Evolutionary conservation across 148 eudicot genomes (phyloP), one percentile per base, ranked within the genome.

Genomic region (Dysphania ambrosioides): DNA sequence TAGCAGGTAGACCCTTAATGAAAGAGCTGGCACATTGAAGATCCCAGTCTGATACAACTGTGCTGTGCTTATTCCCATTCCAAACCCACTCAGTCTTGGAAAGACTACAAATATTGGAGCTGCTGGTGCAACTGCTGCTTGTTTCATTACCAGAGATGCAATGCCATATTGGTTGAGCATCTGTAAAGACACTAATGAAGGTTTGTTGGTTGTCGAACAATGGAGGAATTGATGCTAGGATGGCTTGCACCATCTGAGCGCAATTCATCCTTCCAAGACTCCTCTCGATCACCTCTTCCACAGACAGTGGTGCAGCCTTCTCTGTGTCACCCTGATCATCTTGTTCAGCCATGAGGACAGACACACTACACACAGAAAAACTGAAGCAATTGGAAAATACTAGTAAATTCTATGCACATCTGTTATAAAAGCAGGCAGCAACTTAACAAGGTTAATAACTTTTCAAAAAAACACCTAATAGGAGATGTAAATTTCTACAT

Each of bases 201-300:
- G 82, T 68, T 55, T 79, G 82, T 57, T 73, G 82, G 44, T 73
- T 59, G 61, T 79, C 82, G 32, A 79, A 79, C 36, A 79, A 29
- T 27, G 73, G 55, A 34, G 70, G 78, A 38, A 74, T 27, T 5
- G 74, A 59, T 26, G 78, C 82, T 19, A 79, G 57, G 35, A 79
- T 27, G 27, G 82, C 78, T 51, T 79, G 82, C 31, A 79, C 26
- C 11, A 73, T 67, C 47, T 74, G 82, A 74, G 36, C 30, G 31
- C 70, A 68, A 26, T 53, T 79, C 70, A 79, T 44, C n/a, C 26
- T 26, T 49, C 78, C 78, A 27, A 79, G 76, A 30, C 82, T 79
- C 21, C 40, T 29, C 74, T 79, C 70, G n/a, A 74, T 79, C 38
- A 79, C 73, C 41, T 79, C 82, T 23, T 74, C 82, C 41, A 79